Evolutionary conservation across 371 early-diverging fungal genomes (phyloP).

Genomic region (Mortierella sp.): DNA sequence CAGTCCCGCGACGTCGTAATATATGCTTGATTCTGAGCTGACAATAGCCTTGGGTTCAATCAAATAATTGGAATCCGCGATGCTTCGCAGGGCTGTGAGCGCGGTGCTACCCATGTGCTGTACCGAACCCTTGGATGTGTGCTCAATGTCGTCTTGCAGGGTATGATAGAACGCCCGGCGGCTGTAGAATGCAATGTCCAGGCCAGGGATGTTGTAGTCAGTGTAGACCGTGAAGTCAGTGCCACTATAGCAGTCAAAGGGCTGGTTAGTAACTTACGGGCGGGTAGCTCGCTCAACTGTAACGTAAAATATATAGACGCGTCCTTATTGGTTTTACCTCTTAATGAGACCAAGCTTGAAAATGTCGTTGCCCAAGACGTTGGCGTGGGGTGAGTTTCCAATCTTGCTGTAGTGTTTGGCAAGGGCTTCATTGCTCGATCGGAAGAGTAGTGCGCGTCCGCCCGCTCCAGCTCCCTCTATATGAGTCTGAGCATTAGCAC

Average conservation of each 20-base stretch:
- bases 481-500: background rate
- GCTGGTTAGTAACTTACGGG: too few relatives aligned
- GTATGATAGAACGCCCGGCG: constrained; percentile 81
- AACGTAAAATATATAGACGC: background rate
- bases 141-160: constrained; percentile 64
- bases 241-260: constrained; percentile 53
- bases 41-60: constrained; percentile 44
- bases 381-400: constrained; percentile 61
- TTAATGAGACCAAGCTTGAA: constrained; percentile 71
- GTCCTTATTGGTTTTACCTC: constrained; percentile 55
- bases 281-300: too few relatives aligned
- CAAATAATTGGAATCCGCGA: constrained; percentile 59
- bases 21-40: constrained; percentile 54
- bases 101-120: constrained; percentile 76
- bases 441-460: constrained; percentile 79
- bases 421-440: constrained; percentile 68
- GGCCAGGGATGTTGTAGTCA: constrained; percentile 69
- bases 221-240: constrained; percentile 79
- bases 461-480: constrained; percentile 84
- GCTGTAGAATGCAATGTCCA: constrained; percentile 80
- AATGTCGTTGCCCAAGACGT: constrained; percentile 77
- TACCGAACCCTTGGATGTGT: constrained; percentile 63
- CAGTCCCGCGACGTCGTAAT: constrained; percentile 66
- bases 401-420: constrained; percentile 55
- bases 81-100: constrained; percentile 55